Percentiles rank a stretch among this genome's conserved stretches.
Conservation (phyloP, 192 early-diverging fungal species). For the Linnemannia schmuckeri region DNA sequence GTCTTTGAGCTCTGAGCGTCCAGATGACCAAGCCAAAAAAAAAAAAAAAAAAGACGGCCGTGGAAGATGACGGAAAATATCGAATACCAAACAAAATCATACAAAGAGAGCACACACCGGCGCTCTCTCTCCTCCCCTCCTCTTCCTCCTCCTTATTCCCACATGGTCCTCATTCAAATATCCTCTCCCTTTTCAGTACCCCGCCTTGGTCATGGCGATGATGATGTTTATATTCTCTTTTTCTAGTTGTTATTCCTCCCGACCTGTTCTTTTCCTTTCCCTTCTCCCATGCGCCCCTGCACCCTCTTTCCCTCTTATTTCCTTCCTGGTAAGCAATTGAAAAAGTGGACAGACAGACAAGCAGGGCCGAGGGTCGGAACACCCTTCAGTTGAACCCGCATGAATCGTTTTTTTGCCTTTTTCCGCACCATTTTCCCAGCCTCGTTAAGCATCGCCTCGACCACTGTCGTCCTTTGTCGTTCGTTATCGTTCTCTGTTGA, state of each 20-base stretch:
- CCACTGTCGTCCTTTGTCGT: background rate
- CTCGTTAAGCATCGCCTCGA: background rate
- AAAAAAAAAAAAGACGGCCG: background rate
- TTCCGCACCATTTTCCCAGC: background rate
- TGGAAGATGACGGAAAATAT: background rate
- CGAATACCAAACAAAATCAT: background rate
- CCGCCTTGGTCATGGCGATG: background rate
- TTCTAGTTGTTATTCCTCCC: background rate
- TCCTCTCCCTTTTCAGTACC: background rate
- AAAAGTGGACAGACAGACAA: too few relatives aligned
- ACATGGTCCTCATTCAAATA: background rate
- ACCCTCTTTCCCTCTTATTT: background rate
- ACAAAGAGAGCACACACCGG: background rate
- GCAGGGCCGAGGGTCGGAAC: too few relatives aligned
- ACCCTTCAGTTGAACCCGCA: background rate
- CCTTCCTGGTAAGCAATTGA: background rate
- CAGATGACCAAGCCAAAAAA: background rate
- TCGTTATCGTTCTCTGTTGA: background rate
- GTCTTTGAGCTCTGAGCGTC: background rate
- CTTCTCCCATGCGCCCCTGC: background rate
- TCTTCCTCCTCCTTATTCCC: background rate
- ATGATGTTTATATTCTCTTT: background rate
- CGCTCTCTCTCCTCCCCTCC: background rate
- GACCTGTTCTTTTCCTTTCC: background rate
- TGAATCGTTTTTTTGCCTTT: background rate